Conservation (phyloP, 2,329 filamentous ascomycete genomes). For the Fusarium pseudocircinatum region DNA sequence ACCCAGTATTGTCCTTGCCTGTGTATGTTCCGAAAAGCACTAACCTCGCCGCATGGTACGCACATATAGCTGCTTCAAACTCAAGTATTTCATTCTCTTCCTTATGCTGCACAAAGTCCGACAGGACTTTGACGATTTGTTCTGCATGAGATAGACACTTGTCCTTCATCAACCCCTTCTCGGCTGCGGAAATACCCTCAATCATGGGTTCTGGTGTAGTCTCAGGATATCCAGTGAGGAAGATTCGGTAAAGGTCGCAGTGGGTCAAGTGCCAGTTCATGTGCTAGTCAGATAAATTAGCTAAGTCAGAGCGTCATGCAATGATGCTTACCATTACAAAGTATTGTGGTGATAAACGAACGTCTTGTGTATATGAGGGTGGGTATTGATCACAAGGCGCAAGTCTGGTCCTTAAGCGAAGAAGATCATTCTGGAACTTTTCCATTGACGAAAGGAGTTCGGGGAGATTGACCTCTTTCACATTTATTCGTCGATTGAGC, state of each 20-base stretch:
- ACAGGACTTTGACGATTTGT: slow-evolving; percentile 48
- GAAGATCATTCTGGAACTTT: slow-evolving; percentile 40
- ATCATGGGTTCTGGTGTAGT: slow-evolving; percentile 48
- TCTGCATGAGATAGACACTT: slow-evolving; percentile 52
- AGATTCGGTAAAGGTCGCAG: slow-evolving; percentile 56
- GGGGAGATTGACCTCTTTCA: slow-evolving; percentile 39
- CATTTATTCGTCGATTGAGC: slow-evolving; percentile 37
- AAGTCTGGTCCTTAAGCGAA: slow-evolving; percentile 35
- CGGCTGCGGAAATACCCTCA: slow-evolving; percentile 43
- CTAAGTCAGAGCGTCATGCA: rapidly evolving
- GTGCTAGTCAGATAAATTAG: slow-evolving; percentile 32
- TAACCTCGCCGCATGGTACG: slow-evolving; percentile 53
- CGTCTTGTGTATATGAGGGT: slow-evolving; percentile 22
- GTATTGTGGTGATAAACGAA: slow-evolving; percentile 34
- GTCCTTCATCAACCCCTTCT: slow-evolving; percentile 40
- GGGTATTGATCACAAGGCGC: slow-evolving; percentile 37
- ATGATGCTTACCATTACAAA: slow-evolving; percentile 30
- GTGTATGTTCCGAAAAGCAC: slow-evolving; percentile 48
- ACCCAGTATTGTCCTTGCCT: slow-evolving; percentile 36
- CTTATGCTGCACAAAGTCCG: slow-evolving; percentile 48
- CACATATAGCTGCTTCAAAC: slow-evolving; percentile 55
- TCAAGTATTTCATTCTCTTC: slow-evolving; percentile 47
- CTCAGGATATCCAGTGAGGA: slow-evolving; percentile 53
- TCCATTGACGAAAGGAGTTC: slow-evolving; percentile 41
- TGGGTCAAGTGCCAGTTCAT: slow-evolving; percentile 54